Evolutionary conservation across 208 protist species (phyloP).

Genomic region (Willaertia magna): DNA sequence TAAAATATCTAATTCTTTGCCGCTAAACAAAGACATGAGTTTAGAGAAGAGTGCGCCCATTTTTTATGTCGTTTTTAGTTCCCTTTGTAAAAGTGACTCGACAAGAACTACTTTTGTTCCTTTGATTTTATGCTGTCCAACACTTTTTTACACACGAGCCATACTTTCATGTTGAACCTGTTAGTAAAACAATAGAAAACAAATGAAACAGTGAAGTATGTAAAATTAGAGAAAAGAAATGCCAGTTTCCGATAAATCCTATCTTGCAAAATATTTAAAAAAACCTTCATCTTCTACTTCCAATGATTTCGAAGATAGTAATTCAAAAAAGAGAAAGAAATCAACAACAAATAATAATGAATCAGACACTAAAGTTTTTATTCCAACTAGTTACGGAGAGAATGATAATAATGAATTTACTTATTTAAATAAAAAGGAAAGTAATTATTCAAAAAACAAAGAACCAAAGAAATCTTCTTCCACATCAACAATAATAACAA

Average conservation of each 20-base stretch:
- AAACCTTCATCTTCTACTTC: not conserved
- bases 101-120: too few species aligned
- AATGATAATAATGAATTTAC: not conserved
- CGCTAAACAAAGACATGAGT: constrained; percentile 41
- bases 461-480: not conserved
- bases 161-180: too few species aligned
- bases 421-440: not conserved
- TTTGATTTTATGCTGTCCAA: too few species aligned
- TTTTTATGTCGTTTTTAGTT: constrained; percentile 21
- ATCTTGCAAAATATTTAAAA: not conserved
- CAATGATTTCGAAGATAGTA: too few species aligned
- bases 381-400: not conserved
- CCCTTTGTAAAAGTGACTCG: too few species aligned
- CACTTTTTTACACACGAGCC: too few species aligned
- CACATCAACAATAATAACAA: not conserved
- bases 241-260: not conserved
- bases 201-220: too few species aligned
- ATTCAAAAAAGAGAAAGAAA: too few species aligned
- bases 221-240: too few species aligned
- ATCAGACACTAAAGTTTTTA: not conserved
- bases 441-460: not conserved
- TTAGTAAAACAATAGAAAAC: too few species aligned
- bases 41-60: constrained; percentile 46
- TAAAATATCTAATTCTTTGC: constrained; percentile 52
- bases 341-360: too few species aligned